Base-by-base conservation (phyloP, 345 rosid species). In the Litchi chinensis region DNA sequence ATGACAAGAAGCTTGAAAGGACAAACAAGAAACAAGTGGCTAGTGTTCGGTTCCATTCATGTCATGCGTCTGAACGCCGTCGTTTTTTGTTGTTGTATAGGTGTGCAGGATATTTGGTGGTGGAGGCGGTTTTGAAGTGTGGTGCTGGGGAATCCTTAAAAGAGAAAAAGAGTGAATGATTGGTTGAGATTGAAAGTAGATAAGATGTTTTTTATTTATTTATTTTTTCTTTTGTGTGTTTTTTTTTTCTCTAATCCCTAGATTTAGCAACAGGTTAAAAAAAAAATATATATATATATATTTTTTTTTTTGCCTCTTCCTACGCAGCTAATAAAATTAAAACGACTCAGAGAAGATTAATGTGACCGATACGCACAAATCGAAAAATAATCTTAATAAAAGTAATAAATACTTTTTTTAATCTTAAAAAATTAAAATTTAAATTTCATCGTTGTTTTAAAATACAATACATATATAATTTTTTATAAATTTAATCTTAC, bases 141-240 rank as follows among this genome's bases (percentile, higher is more conserved):
- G 64, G 11, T 21, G 65, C 13, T 60, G 63, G 24, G 22, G 63
- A 8, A 7, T 21, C 24, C 15, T 59, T 59, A 9, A 59, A 19
- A 19, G 65, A 21, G 65, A 13, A 22, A 21, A 5, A 57, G 2
- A 0, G 26, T 0, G 65, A 57, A 8, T 57, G 63, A 54, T 44
- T 59, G 73, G 76, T 56, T 43, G 63, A 71, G 77, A 80, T 54
- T 26, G 24, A 71, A 65, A 54, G 68, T 56, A 70, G 60, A 71
- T 48, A 60, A 60, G 28, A 60, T 76, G 41, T 26, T 19, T 65
- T n/a, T 37, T 54, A 6, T 54, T 16, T 54, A 5, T 16, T 15
- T 54, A 5, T 5, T 54, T 54, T 7, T 57, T 7, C 28, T 26
- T 57, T 57, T 59, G 22, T 21, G 28, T 22, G 52, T n/a, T 26